Evolutionary conservation across 768 basidiomycete species (phyloP).

Genomic region (Trametes sanguinea): DNA sequence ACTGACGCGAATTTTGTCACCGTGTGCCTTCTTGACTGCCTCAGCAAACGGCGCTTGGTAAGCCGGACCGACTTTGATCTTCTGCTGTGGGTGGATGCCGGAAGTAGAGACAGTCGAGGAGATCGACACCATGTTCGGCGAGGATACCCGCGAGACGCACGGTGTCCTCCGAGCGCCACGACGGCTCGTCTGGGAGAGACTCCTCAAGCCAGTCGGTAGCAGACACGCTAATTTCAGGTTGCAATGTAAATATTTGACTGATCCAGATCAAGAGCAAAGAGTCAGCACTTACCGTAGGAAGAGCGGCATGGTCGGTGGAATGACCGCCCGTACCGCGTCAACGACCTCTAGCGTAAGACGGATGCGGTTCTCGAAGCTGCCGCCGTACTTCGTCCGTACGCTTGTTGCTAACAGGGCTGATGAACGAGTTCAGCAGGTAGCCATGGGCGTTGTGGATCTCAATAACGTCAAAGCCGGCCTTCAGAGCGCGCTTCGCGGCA

Average conservation of each 20-base stretch:
- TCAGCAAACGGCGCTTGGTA: constrained; percentile 26
- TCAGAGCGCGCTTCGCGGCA: constrained; percentile 52
- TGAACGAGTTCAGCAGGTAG: constrained; percentile 36
- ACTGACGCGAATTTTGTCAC: constrained; percentile 48
- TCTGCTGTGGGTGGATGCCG: constrained; percentile 53
- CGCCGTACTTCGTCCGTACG: constrained; percentile 51
- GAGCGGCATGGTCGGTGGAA: constrained; percentile 64
- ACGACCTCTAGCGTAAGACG: constrained; percentile 64
- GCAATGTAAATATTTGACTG: background rate
- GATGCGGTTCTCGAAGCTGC: constrained; percentile 49
- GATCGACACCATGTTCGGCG: constrained; percentile 65
- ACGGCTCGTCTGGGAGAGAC: constrained; percentile 55
- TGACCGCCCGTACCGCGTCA: constrained; percentile 60
- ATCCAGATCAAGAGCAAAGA: background rate
- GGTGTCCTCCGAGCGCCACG: constrained; percentile 73
- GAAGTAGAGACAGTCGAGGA: constrained; percentile 74
- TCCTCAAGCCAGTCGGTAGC: constrained; percentile 76
- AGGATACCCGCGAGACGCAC: constrained; percentile 60
- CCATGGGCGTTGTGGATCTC: constrained; percentile 33
- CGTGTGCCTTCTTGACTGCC: constrained; percentile 47
- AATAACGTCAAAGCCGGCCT: constrained; percentile 48
- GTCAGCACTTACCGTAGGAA: constrained; percentile 57
- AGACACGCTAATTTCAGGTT: constrained; percentile 47
- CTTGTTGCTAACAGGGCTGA: constrained; percentile 41
- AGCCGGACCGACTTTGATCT: constrained; percentile 38